phyloP scores from a whole-genome alignment of 2,329 filamentous ascomycete species.

The Pseudogymnoascus sp. region DNA sequence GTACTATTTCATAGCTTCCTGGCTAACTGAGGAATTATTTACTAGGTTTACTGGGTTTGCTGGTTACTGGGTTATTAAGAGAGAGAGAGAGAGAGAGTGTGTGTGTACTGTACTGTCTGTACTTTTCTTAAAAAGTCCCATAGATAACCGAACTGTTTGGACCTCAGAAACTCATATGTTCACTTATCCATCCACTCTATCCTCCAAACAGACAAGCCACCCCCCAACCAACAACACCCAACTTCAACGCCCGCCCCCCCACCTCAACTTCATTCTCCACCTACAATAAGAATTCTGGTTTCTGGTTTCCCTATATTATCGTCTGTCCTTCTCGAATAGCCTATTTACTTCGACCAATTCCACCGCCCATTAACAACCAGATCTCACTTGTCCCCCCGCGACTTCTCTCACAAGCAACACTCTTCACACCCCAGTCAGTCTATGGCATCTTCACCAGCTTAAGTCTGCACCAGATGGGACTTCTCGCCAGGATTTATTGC shows the following conservation, averaged over 20 bases:
- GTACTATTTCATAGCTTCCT: background rate
- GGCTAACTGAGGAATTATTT: background rate
- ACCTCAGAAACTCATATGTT: conserved; percentile 4
- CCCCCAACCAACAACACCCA: background rate
- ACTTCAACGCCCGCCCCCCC: background rate
- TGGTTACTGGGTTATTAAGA: background rate
- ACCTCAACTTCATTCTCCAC: conserved; percentile 4
- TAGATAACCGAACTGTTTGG: conserved; percentile 5
- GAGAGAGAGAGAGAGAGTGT: background rate
- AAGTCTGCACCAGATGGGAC: background rate
- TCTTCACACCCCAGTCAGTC: background rate
- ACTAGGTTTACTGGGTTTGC: background rate
- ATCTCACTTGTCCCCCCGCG: background rate
- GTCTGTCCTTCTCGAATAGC: conserved; percentile 8
- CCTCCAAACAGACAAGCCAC: conserved; percentile 3
- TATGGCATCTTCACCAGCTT: background rate
- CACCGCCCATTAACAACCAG: background rate
- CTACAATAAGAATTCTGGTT: conserved; percentile 1
- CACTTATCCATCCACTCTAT: background rate
- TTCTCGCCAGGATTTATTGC: background rate
- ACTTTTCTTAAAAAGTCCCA: background rate
- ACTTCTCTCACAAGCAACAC: background rate
- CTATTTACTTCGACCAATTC: conserved; percentile 7
- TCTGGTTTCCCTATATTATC: conserved; percentile 7
- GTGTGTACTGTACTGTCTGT: background rate